Base-by-base conservation (phyloP, 2,329 filamentous ascomycete species). In the Uncinocarpus reesii region DNA sequence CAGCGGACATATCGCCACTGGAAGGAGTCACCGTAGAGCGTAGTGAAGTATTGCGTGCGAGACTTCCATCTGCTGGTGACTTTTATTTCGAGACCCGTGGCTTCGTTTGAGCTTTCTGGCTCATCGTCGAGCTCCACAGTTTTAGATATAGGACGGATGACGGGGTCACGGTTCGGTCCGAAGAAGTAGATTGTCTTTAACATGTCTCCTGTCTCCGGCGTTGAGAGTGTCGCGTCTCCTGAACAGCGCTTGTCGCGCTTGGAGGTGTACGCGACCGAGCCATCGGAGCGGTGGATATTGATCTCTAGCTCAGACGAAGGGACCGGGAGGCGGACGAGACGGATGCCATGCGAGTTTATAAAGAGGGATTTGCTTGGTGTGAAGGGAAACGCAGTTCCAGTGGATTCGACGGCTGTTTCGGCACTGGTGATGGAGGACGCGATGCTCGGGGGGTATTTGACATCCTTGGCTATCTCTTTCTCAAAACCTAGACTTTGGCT, bases 121-220 rank as follows among this genome's bases (percentile, higher is more conserved):
- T 55, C 36, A 10, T 4, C 20, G 7, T 24, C 35, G 4, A 10
- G 8, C 7, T 48, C 18, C 8, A 35, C 10, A 8, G 13, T 11
- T 23, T 42, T 42, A 24, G 28, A 31, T 13, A 36, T 28, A 5
- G 68, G 52, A 2, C 58, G 56, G 20, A 82, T 62, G 36, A 69
- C 60, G 2, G 78, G 78, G 5, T 74, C 69, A 2, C 69, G 68
- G 34, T 68, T 68, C 1, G 77, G 77, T 0, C 78, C 78, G 56
- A 74, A 79, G 53, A 71, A 73, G 61, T 81, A 81, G 2, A 68
- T 71, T 0, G 78, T 81, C 53, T 69, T 72, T n/a, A 78, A 56
- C 4, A 70, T 61, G 4, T 57, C 54, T 6, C 60, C 62, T 5
- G 49, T 35, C 15, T 62, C 55, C 11, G 68, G 65, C 29, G 68